Evolutionary conservation across 1,139 yeast species (phyloP).

Genomic region (Blastobotrys ciferrii): DNA sequence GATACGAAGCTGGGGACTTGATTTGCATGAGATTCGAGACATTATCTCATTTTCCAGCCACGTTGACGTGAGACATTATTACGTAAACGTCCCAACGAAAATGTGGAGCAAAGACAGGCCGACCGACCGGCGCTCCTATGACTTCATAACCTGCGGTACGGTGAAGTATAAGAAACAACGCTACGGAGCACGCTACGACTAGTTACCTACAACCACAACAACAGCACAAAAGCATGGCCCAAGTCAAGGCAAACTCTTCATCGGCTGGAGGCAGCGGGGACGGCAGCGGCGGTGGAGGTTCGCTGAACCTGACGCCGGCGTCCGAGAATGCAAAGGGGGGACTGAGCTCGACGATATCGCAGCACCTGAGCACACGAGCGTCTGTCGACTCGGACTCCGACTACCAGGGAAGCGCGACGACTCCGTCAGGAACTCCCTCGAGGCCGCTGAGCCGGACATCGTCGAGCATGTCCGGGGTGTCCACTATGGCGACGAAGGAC

Average conservation of each 20-base stretch:
- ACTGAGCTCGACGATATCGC: not conserved
- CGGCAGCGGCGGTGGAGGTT: not conserved
- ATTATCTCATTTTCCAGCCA: too few relatives aligned
- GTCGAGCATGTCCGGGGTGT: slow-evolving; percentile 55
- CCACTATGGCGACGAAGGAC: slow-evolving; percentile 71
- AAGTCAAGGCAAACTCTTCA: not conserved
- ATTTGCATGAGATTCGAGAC: too few relatives aligned
- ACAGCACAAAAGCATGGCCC: not conserved
- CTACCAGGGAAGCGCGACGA: slow-evolving; percentile 25
- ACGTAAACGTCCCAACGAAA: not conserved
- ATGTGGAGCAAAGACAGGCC: not conserved
- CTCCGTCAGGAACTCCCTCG: slow-evolving; percentile 29
- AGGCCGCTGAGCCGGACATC: slow-evolving; percentile 63
- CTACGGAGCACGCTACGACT: too few relatives aligned
- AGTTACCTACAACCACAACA: not conserved
- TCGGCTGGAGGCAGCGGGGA: not conserved
- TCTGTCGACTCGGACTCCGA: slow-evolving; percentile 38
- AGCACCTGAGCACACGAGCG: slow-evolving; percentile 29
- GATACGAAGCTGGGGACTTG: too few relatives aligned
- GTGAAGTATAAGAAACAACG: too few relatives aligned
- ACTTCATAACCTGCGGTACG: not conserved
- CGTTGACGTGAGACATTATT: not conserved
- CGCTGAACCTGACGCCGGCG: slow-evolving; percentile 10
- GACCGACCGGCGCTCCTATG: not conserved
- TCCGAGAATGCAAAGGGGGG: not conserved